Evolutionary conservation across 2,329 filamentous ascomycete species (phyloP).

Genomic region (Biscogniauxia marginata): DNA sequence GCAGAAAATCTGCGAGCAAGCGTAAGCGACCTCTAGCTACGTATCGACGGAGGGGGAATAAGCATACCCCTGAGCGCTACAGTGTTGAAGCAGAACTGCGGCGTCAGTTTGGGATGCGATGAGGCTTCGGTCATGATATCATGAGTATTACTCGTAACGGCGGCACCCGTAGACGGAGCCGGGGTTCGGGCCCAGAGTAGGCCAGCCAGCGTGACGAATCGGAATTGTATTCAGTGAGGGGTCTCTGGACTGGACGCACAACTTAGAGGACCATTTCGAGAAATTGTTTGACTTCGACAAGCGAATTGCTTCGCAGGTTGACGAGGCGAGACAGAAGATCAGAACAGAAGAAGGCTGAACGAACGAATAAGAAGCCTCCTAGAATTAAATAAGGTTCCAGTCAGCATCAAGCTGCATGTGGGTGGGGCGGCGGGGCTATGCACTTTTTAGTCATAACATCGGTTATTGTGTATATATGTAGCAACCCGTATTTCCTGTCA

Average conservation of each 20-base stretch:
- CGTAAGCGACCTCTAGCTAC: conserved; percentile 4
- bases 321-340: neutral
- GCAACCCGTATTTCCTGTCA: no score
- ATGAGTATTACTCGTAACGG: conserved; percentile 27
- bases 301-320: neutral
- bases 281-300: neutral
- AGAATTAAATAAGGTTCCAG: no score
- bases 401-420: no score
- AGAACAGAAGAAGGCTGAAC: neutral
- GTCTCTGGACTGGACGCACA: conserved; percentile 5
- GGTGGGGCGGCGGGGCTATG: no score
- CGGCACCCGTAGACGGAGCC: conserved; percentile 40
- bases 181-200: conserved; percentile 47
- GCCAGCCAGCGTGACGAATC: conserved; percentile 44
- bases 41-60: neutral
- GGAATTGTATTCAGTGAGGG: conserved; percentile 3
- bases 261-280: neutral
- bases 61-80: conserved; percentile 63
- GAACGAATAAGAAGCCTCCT: no score
- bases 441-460: no score
- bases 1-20: conserved; percentile 73
- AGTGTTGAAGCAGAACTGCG: conserved; percentile 77
- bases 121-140: conserved; percentile 48
- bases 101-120: conserved; percentile 57
- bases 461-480: no score